phyloP scores from a whole-genome alignment of 345 rosid genomes.

The Fremontodendron californicum region DNA sequence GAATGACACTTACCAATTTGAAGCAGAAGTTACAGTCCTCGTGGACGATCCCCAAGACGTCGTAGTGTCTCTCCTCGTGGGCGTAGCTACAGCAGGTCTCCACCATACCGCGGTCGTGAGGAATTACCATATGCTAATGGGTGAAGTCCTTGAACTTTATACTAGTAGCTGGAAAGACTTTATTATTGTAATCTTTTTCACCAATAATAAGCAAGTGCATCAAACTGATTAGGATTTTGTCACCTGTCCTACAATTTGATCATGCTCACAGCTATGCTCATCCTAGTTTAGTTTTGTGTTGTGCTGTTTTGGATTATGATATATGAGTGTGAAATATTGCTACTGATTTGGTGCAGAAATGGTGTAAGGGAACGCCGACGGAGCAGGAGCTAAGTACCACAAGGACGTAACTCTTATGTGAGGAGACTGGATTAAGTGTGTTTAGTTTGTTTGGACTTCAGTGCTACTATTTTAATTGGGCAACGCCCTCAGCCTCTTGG shows the following conservation, averaged over 20 bases:
- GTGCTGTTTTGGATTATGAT: constrained; percentile 1
- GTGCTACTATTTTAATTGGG: constrained; percentile 48
- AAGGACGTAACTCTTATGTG: constrained; percentile 20
- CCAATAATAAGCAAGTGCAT: not conserved
- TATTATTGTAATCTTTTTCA: not conserved
- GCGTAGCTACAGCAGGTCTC: constrained; percentile 87
- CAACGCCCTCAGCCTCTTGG: constrained; percentile 48
- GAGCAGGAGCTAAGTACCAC: constrained; percentile 74
- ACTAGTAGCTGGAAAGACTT: not conserved
- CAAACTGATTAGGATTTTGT: not conserved
- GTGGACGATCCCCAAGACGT: constrained; percentile 76
- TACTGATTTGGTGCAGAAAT: constrained; percentile 49
- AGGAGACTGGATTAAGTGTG: constrained; percentile 44
- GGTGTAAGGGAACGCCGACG: constrained; percentile 77
- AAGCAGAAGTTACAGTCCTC: constrained; percentile 85
- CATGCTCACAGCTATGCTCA: not conserved
- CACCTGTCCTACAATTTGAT: not conserved
- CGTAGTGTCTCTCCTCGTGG: constrained; percentile 85
- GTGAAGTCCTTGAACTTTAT: constrained; percentile 35
- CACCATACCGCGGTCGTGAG: constrained; percentile 72
- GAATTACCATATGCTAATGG: constrained; percentile 88
- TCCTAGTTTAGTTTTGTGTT: not conserved
- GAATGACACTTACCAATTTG: constrained; percentile 2
- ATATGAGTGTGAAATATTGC: not conserved
- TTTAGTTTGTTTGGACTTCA: constrained; percentile 60